These are phyloP conservation scores for Vanderwaltozyma yarrowii DNA, from an alignment of 805 yeast species.

Conservation along the genomic window DNA sequence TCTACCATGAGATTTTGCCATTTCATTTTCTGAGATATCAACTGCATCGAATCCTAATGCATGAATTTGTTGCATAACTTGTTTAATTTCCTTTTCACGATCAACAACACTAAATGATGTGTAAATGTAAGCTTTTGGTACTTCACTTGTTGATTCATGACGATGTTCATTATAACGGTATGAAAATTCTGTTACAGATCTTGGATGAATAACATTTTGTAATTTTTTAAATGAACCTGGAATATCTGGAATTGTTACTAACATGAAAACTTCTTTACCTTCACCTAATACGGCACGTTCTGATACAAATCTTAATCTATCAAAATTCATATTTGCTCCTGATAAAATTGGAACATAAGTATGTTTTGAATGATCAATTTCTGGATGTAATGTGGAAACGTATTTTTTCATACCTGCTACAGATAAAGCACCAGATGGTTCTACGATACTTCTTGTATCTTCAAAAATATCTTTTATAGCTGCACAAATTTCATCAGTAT, in stretches of 20 bases:
- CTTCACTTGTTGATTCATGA: constrained; percentile 28
- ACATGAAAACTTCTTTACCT: constrained; percentile 89
- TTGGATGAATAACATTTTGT: constrained; percentile 71
- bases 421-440: constrained; percentile 94
- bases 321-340: constrained; percentile 98
- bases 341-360: constrained; percentile 79
- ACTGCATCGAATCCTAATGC: constrained; percentile 60
- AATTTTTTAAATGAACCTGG: constrained; percentile 84
- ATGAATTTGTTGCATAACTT: constrained; percentile 49
- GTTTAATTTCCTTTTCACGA: constrained; percentile 60
- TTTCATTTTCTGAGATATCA: constrained; percentile 84
- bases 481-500: constrained; percentile 92
- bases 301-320: constrained; percentile 86
- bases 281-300: constrained; percentile 99
- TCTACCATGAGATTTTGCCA: constrained; percentile 94
- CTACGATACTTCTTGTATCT: constrained; percentile 88
- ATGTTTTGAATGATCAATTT: constrained; percentile 55
- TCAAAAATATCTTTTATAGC: constrained; percentile 95
- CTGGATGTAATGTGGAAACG: constrained; percentile 49
- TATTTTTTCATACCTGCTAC: constrained; percentile 93
- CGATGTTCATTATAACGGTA: constrained; percentile 56
- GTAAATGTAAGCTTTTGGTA: constrained; percentile 62
- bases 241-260: constrained; percentile 80
- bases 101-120: constrained; percentile 79
- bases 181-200: constrained; percentile 89